Evolutionary conservation across 2,329 filamentous ascomycete genomes (phyloP).

Genomic region (Helotiales sp.): DNA sequence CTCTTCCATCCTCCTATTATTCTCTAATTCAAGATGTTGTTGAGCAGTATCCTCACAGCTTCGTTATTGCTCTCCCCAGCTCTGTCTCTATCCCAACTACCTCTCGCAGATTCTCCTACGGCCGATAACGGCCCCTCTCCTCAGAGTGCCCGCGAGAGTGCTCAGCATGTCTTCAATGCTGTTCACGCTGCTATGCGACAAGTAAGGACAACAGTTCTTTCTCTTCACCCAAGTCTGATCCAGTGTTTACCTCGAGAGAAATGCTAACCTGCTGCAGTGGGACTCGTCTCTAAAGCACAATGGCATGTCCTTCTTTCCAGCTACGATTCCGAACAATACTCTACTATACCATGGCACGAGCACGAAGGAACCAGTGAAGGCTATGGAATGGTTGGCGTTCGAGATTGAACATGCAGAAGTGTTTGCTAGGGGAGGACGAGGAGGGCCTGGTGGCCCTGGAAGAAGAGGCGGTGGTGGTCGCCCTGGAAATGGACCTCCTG

Average conservation of each 20-base stretch:
- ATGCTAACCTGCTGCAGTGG: too few relatives aligned
- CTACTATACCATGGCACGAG: conserved; percentile 65
- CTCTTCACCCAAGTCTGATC: too few relatives aligned
- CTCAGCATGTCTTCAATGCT: conserved; percentile 68
- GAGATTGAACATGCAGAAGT: conserved; percentile 69
- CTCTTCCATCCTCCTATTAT: neutral
- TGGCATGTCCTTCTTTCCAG: conserved; percentile 69
- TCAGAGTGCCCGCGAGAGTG: conserved; percentile 41
- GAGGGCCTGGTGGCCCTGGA: neutral
- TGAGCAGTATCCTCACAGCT: neutral
- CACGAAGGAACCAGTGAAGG: conserved; percentile 45
- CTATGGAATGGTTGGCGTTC: conserved; percentile 71
- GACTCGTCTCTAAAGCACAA: conserved; percentile 72
- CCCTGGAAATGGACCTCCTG: conserved; percentile 11
- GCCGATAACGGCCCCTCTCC: conserved; percentile 23
- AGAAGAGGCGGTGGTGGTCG: conserved; percentile 5
- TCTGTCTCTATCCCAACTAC: neutral
- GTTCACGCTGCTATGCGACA: conserved; percentile 68
- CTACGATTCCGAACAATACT: conserved; percentile 61
- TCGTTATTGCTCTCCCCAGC: neutral
- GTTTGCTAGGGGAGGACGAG: conserved; percentile 49
- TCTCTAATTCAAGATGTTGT: neutral
- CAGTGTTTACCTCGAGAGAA: too few relatives aligned
- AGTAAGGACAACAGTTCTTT: too few relatives aligned
- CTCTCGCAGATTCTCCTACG: neutral